Conservation (phyloP, 2,329 filamentous ascomycete species). For the Aureobasidium lini region DNA sequence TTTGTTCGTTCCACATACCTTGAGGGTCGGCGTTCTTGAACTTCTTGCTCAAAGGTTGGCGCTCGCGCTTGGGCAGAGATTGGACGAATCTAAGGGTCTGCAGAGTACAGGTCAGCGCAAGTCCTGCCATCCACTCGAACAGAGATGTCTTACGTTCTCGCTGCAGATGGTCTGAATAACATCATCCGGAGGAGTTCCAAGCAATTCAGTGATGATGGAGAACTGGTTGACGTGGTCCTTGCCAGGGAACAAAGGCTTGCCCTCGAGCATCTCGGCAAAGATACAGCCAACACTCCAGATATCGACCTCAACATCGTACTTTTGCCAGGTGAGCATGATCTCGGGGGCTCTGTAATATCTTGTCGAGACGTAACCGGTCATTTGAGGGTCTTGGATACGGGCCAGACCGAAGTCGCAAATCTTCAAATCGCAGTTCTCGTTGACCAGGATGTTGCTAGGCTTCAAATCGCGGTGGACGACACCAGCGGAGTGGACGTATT, state of each 20-base stretch:
- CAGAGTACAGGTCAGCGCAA: neutral
- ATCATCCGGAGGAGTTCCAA: conserved; percentile 94
- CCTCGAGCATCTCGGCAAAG: conserved; percentile 98
- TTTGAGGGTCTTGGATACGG: conserved; percentile 96
- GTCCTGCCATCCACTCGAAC: neutral
- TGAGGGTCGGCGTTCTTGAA: conserved; percentile 90
- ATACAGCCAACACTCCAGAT: conserved; percentile 99
- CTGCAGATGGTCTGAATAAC: conserved; percentile 98
- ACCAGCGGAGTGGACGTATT: conserved; percentile 98
- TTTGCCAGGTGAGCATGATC: conserved; percentile 99
- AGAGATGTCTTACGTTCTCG: conserved; percentile 62
- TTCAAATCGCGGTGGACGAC: conserved; percentile 97
- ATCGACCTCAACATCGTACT: conserved; percentile 98
- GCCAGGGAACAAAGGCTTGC: conserved; percentile 94
- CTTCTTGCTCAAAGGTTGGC: conserved; percentile 77
- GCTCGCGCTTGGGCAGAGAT: conserved; percentile 88
- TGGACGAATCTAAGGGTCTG: conserved; percentile 95
- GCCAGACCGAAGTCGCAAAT: conserved; percentile 98
- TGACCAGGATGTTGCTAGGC: conserved; percentile 97
- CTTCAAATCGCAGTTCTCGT: conserved; percentile 99
- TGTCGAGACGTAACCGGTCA: conserved; percentile 98
- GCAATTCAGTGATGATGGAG: conserved; percentile 95
- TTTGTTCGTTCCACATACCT: conserved; percentile 48
- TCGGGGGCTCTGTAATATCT: conserved; percentile 97
- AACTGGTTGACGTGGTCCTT: conserved; percentile 99